Percentiles rank a stretch among this genome's conserved stretches.
Evolutionary conservation across 257 asterid genomes (phyloP).

Genomic region (Primulina eburnea): DNA sequence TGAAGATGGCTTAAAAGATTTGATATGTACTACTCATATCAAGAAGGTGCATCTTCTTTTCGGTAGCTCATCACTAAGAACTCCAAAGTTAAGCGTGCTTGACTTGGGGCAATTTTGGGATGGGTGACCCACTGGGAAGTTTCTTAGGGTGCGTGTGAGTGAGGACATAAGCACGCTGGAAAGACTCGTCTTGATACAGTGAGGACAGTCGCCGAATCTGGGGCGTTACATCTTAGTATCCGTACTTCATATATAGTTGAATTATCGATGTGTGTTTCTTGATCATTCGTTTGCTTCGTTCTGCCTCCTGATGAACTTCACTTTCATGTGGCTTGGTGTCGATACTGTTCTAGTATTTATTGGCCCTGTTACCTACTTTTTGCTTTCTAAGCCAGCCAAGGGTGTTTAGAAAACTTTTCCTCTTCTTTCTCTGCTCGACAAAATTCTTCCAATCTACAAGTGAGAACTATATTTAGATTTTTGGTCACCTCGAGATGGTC

Average conservation of each 20-base stretch:
- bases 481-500: background rate
- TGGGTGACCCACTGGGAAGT: no score
- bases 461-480: constrained; percentile 31
- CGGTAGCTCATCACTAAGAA: no score
- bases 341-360: constrained; percentile 84
- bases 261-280: constrained; percentile 3
- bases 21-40: no score
- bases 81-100: no score
- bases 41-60: no score
- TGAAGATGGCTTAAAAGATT: no score
- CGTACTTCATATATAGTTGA: background rate
- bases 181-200: no score
- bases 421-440: constrained; percentile 80
- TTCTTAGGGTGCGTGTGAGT: no score
- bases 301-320: constrained; percentile 20
- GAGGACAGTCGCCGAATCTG: no score
- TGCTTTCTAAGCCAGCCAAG: constrained; percentile 92
- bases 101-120: no score
- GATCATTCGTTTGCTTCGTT: constrained; percentile 3
- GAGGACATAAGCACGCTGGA: no score
- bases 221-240: no score
- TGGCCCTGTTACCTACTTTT: constrained; percentile 88
- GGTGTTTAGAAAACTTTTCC: constrained; percentile 82
- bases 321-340: constrained; percentile 68
- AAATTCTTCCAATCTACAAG: constrained; percentile 89